These are phyloP conservation scores for Discostella stelligeroides DNA, from an alignment of 108 stramenopile genomes.

Conservation along the genomic window DNA sequence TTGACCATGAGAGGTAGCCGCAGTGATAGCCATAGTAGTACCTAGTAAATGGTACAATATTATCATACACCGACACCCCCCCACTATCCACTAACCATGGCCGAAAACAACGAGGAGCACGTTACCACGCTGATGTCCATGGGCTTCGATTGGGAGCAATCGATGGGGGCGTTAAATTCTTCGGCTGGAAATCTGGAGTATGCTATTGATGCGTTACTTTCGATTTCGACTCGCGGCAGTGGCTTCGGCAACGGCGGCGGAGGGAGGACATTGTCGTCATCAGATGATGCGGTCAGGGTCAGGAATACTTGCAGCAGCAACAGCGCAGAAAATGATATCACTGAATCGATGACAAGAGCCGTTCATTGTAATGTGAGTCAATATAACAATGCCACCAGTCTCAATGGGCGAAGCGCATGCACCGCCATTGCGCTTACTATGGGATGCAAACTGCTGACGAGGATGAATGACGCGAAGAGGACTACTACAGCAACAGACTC, in stretches of 20 bases:
- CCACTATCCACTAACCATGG: too few species aligned
- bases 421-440: slow-evolving; percentile 77
- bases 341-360: slow-evolving; percentile 9
- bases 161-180: slow-evolving; percentile 43
- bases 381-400: slow-evolving; percentile 45
- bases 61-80: too few species aligned
- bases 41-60: too few species aligned
- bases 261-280: too few species aligned
- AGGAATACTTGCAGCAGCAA: too few species aligned
- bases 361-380: slow-evolving; percentile 57
- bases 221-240: slow-evolving; percentile 9
- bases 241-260: background rate
- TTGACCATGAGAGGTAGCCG: too few species aligned
- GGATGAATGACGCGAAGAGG: slow-evolving; percentile 5
- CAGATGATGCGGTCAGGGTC: slow-evolving; percentile 5
- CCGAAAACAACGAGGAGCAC: background rate
- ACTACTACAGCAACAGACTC: background rate
- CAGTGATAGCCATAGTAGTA: too few species aligned
- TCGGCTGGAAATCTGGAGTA: slow-evolving; percentile 60
- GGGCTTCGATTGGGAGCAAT: slow-evolving; percentile 60
- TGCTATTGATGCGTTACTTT: slow-evolving; percentile 58
- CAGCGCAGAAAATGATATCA: background rate
- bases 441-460: slow-evolving; percentile 46
- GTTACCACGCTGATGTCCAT: slow-evolving; percentile 50
- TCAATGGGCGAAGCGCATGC: slow-evolving; percentile 71